phyloP scores from a whole-genome alignment of 2,329 filamentous ascomycete species.

The Apiospora aurea region DNA sequence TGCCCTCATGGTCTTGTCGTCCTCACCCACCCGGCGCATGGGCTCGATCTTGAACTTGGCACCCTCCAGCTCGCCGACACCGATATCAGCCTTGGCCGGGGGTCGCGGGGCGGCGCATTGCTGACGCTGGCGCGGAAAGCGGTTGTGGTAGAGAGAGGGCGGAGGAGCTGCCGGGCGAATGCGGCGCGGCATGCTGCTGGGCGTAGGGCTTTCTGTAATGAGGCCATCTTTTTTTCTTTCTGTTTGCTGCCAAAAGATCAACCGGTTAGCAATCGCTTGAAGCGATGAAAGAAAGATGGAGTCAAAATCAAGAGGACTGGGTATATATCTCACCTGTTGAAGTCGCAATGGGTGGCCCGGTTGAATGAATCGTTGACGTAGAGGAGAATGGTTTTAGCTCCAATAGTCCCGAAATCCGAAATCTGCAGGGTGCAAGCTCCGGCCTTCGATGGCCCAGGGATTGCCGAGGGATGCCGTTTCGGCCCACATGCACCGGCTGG shows the following conservation, averaged over 20 bases:
- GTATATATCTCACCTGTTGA: background rate
- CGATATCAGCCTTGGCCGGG: slow-evolving; percentile 63
- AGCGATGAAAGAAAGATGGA: background rate
- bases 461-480: slow-evolving; percentile 30
- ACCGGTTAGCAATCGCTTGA: background rate
- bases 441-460: slow-evolving; percentile 23
- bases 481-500: slow-evolving; percentile 19
- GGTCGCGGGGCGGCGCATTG: slow-evolving; percentile 40
- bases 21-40: slow-evolving; percentile 83
- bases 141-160: slow-evolving; percentile 30
- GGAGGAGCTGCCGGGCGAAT: slow-evolving; percentile 26
- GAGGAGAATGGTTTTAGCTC: slow-evolving; percentile 28
- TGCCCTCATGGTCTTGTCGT: slow-evolving; percentile 84
- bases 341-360: background rate
- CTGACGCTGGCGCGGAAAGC: slow-evolving; percentile 33
- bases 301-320: background rate
- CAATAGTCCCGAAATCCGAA: slow-evolving; percentile 20
- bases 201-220: slow-evolving; percentile 26
- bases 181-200: slow-evolving; percentile 16
- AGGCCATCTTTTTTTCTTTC: slow-evolving; percentile 24
- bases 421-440: slow-evolving; percentile 23
- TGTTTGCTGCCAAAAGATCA: background rate
- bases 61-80: slow-evolving; percentile 86
- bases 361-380: slow-evolving; percentile 33
- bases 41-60: slow-evolving; percentile 89